These are phyloP conservation scores for Cystobasidium ongulense DNA, from an alignment of 768 basidiomycete genomes.

Conservation along the genomic window DNA sequence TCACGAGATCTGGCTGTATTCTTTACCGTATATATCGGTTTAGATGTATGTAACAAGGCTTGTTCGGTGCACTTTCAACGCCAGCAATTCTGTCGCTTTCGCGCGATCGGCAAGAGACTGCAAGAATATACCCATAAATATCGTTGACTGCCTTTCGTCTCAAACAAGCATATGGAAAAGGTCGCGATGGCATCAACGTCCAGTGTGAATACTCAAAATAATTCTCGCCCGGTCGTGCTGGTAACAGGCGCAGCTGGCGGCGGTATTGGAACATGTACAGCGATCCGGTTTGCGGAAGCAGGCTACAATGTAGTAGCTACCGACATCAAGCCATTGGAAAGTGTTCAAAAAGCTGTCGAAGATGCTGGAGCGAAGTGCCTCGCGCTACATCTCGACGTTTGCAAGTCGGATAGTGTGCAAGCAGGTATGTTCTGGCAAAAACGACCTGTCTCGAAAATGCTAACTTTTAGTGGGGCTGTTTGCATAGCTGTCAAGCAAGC, in stretches of 20 bases:
- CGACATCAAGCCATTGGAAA: slow-evolving; percentile 1
- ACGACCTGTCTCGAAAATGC: not conserved
- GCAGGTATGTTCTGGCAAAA: not conserved
- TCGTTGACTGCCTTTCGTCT: too few relatives aligned
- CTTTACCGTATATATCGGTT: too few relatives aligned
- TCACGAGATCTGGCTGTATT: too few relatives aligned
- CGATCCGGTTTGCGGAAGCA: slow-evolving; percentile 8
- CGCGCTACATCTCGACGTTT: not conserved
- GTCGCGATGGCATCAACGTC: too few relatives aligned
- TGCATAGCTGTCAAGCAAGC: not conserved
- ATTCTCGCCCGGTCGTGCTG: not conserved
- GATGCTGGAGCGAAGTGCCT: not conserved
- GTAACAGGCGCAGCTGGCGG: slow-evolving; percentile 20
- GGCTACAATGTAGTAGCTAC: slow-evolving; percentile 27
- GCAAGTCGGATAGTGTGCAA: slow-evolving; percentile 12
- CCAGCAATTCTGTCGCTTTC: too few relatives aligned
- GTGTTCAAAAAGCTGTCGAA: not conserved
- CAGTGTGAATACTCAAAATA: too few relatives aligned
- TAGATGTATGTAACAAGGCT: too few relatives aligned
- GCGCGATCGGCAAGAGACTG: too few relatives aligned
- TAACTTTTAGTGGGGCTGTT: not conserved
- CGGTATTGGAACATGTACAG: slow-evolving; percentile 1
- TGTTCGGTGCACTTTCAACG: too few relatives aligned
- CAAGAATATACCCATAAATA: too few relatives aligned
- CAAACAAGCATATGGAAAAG: not conserved